These are phyloP conservation scores for Perkinsus olseni DNA, from an alignment of 169 alveolate species.

Conservation along the genomic window DNA sequence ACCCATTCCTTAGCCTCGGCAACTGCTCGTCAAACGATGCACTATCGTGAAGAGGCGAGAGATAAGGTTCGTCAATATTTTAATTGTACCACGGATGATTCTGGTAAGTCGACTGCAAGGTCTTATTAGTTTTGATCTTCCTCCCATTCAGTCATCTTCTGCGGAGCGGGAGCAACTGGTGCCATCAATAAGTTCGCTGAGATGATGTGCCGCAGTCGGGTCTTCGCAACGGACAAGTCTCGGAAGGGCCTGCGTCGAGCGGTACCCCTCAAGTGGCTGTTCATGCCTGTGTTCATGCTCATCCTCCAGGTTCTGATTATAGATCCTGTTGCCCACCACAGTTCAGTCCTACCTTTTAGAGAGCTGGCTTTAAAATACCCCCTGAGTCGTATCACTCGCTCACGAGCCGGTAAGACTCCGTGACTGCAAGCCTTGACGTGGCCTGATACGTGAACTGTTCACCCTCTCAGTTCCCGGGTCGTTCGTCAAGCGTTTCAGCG, in stretches of 20 bases:
- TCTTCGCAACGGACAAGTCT: neutral
- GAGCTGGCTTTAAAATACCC: constrained; percentile 12
- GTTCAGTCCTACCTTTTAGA: constrained; percentile 30
- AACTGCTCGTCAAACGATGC: constrained; percentile 34
- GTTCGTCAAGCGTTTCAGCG: neutral
- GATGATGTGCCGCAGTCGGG: constrained; percentile 1
- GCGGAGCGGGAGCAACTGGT: constrained; percentile 38
- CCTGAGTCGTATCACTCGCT: neutral
- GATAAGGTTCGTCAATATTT: neutral
- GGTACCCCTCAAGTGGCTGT: too few species aligned
- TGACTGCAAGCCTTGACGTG: neutral
- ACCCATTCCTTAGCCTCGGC: constrained; percentile 37
- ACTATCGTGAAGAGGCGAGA: constrained; percentile 19
- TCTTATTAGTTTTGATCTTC: too few species aligned
- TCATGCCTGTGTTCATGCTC: neutral
- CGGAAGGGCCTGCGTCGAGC: neutral
- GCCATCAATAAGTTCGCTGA: constrained; percentile 19
- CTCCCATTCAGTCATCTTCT: constrained; percentile 27
- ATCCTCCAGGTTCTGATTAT: constrained; percentile 10
- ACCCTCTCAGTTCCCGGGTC: neutral
- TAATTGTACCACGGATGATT: neutral
- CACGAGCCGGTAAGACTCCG: neutral
- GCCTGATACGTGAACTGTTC: neutral
- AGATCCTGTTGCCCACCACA: constrained; percentile 39
- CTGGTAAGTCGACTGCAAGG: neutral